Conservation (phyloP, 2,329 filamentous ascomycete genomes). For the Pyrenochaeta sp. region DNA sequence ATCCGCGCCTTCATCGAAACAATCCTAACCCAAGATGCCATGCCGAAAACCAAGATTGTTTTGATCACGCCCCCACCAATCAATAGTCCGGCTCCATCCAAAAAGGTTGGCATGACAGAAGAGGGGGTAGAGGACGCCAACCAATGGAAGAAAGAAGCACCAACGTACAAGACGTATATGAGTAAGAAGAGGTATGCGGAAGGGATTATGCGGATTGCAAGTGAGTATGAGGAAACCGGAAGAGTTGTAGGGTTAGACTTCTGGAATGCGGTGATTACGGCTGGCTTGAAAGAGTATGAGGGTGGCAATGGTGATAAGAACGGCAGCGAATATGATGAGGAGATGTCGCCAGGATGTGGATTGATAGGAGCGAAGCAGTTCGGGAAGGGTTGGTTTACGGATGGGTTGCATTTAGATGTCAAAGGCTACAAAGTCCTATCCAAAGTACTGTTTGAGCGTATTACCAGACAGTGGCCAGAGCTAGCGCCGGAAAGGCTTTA, state of each 20-base stretch:
- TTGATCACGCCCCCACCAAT: slow-evolving; percentile 51
- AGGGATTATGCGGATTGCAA: slow-evolving; percentile 47
- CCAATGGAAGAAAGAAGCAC: slow-evolving; percentile 18
- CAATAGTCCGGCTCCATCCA: slow-evolving; percentile 30
- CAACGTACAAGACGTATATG: slow-evolving; percentile 46
- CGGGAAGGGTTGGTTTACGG: slow-evolving; percentile 47
- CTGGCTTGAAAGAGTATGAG: slow-evolving; percentile 32
- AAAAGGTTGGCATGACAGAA: background rate
- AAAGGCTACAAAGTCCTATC: slow-evolving; percentile 43
- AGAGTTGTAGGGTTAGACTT: slow-evolving; percentile 45
- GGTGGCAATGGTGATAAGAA: slow-evolving; percentile 32
- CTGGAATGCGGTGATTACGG: slow-evolving; percentile 43
- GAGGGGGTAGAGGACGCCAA: slow-evolving; percentile 14
- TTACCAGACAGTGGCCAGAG: slow-evolving; percentile 43
- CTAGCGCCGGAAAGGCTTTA: slow-evolving; percentile 33
- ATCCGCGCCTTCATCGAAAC: slow-evolving; percentile 47
- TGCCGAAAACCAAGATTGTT: slow-evolving; percentile 46
- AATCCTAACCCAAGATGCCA: slow-evolving; percentile 40
- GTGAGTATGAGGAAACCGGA: slow-evolving; percentile 43
- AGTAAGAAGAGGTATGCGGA: slow-evolving; percentile 52
- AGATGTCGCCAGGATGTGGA: slow-evolving; percentile 48
- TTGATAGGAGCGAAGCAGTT: slow-evolving; percentile 42
- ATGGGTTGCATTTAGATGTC: slow-evolving; percentile 49
- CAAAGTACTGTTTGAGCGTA: slow-evolving; percentile 26
- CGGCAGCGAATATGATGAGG: slow-evolving; percentile 36